Percentiles rank a stretch among this genome's conserved stretches.
phyloP scores from a whole-genome alignment of 2,329 filamentous ascomycete species.

The Paraphoma chrysanthemicola region DNA sequence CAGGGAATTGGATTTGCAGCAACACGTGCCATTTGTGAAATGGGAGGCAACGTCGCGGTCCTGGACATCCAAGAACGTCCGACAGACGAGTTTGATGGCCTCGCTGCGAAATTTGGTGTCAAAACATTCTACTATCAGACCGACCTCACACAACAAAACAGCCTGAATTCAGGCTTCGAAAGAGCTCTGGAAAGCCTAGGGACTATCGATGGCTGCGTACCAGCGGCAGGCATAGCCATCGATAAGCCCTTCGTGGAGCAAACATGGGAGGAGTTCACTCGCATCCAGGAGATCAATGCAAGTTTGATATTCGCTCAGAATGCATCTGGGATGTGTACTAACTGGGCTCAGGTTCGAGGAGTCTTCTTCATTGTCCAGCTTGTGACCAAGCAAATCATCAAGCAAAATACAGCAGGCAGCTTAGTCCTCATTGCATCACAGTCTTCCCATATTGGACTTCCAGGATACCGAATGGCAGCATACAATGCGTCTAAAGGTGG shows the following conservation, averaged over 20 bases:
- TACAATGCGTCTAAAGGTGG: conserved; percentile 56
- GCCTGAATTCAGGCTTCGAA: conserved; percentile 17
- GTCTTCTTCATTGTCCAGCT: conserved; percentile 53
- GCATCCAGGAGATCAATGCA: conserved; percentile 54
- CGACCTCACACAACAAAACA: conserved; percentile 22
- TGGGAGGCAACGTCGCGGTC: conserved; percentile 26
- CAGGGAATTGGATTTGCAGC: conserved; percentile 26
- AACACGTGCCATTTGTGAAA: conserved; percentile 23
- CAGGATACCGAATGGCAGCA: conserved; percentile 49
- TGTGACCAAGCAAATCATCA: conserved; percentile 50
- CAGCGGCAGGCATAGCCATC: conserved; percentile 50
- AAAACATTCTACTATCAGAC: conserved; percentile 20
- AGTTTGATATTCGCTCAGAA: conserved; percentile 7
- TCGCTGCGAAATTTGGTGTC: conserved; percentile 16
- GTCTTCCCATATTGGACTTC: conserved; percentile 47
- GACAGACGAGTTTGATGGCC: conserved; percentile 9
- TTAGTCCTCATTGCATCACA: conserved; percentile 52
- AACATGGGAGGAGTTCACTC: conserved; percentile 52
- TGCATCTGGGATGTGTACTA: neutral
- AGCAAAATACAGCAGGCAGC: conserved; percentile 49
- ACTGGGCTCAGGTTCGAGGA: conserved; percentile 44
- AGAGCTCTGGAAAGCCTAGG: conserved; percentile 18
- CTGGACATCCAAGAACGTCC: conserved; percentile 20
- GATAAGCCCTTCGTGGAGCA: conserved; percentile 56
- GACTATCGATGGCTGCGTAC: conserved; percentile 23